Conservation (phyloP, 176 grass and related monocot species). For the Zoysia japonica region DNA sequence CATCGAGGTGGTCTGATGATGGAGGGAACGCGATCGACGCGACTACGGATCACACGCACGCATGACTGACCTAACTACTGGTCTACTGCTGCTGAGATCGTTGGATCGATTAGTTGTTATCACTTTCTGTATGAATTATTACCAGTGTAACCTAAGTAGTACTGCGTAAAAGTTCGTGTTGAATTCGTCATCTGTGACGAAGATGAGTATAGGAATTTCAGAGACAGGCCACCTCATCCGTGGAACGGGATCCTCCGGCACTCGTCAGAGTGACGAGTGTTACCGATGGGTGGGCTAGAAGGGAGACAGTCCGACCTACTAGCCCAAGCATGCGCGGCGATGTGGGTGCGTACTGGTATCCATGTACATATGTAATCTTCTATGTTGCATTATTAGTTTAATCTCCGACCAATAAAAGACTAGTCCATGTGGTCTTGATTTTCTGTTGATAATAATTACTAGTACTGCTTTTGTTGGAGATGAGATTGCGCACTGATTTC, state of each 20-base stretch:
- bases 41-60: background rate
- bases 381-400: background rate
- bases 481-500: constrained; percentile 27
- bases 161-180: background rate
- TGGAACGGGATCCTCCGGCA: too few relatives aligned
- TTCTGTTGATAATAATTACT: background rate
- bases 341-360: too few relatives aligned
- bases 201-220: background rate
- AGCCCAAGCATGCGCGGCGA: too few relatives aligned
- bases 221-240: too few relatives aligned
- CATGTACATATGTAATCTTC: too few relatives aligned
- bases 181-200: background rate
- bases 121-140: background rate
- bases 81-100: background rate
- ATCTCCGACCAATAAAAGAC: background rate
- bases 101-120: background rate
- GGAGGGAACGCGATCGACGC: background rate
- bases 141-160: background rate
- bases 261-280: too few relatives aligned
- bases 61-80: constrained; percentile 13
- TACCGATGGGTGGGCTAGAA: too few relatives aligned
- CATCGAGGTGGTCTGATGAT: constrained; percentile 41
- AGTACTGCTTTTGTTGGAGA: constrained; percentile 21
- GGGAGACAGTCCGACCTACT: too few relatives aligned
- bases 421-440: background rate